Percentiles rank a stretch among this genome's conserved stretches.
Conservation (phyloP, 352 stramenopile species). For the Peronospora belbahrii region DNA sequence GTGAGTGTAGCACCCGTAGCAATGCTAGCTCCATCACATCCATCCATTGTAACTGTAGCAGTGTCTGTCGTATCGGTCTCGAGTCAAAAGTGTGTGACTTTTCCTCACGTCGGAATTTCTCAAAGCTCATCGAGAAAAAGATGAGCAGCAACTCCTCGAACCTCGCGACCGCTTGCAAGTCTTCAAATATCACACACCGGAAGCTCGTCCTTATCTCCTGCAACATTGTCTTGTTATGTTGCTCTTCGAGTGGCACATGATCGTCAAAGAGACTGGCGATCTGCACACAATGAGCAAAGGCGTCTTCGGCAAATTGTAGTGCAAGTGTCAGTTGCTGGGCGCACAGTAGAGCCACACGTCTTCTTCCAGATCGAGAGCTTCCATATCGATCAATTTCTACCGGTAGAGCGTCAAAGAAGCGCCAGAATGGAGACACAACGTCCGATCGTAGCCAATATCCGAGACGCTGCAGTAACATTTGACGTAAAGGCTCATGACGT, state of each 20-base stretch:
- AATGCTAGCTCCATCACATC: slow-evolving; percentile 41
- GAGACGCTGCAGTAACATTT: slow-evolving; percentile 54
- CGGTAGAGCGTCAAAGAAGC: slow-evolving; percentile 37
- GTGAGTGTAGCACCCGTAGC: slow-evolving; percentile 40
- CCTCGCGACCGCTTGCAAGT: slow-evolving; percentile 22
- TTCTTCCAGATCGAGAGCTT: slow-evolving; percentile 15
- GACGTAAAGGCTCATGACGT: slow-evolving; percentile 36
- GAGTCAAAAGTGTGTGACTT: slow-evolving; percentile 48
- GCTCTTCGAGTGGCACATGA: neutral
- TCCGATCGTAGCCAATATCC: slow-evolving; percentile 58
- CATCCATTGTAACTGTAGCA: slow-evolving; percentile 58
- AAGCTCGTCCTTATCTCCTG: slow-evolving; percentile 43
- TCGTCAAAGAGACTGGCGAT: slow-evolving; percentile 53
- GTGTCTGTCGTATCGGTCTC: slow-evolving; percentile 34
- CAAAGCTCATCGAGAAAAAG: slow-evolving; percentile 72
- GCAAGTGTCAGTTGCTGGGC: slow-evolving; percentile 61
- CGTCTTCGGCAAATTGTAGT: slow-evolving; percentile 65
- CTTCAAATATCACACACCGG: slow-evolving; percentile 49
- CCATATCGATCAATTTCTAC: slow-evolving; percentile 4
- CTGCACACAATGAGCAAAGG: slow-evolving; percentile 60
- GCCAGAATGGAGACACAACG: slow-evolving; percentile 56
- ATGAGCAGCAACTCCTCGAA: slow-evolving; percentile 59
- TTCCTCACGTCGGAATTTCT: slow-evolving; percentile 47
- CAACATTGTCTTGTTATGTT: slow-evolving; percentile 29
- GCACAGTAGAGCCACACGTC: slow-evolving; percentile 38